Percentiles rank a stretch among this genome's conserved stretches.
phyloP scores from a whole-genome alignment of 2,329 filamentous ascomycete species.

The Talaromyces pinophilus region DNA sequence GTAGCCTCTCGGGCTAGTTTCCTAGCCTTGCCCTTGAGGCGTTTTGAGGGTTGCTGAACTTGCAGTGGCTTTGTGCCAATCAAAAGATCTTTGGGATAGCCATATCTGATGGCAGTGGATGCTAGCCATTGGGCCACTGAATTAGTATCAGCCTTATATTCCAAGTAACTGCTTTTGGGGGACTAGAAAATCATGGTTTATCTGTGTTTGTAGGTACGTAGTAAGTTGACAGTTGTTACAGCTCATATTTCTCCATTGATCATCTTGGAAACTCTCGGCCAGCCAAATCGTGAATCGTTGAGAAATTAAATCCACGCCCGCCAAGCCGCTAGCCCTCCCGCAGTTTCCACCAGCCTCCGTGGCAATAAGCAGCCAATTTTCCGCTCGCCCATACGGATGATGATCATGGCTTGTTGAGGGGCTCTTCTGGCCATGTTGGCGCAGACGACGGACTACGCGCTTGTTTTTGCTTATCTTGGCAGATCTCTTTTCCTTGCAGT shows the following conservation, averaged over 20 bases:
- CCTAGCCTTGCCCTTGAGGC: too few species aligned
- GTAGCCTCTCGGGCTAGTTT: too few species aligned
- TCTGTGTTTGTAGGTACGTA: neutral
- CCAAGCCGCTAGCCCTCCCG: neutral
- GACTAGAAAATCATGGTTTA: conserved; percentile 18
- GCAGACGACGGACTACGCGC: neutral
- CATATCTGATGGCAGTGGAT: conserved; percentile 30
- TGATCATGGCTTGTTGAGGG: neutral
- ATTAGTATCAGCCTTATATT: conserved; percentile 35
- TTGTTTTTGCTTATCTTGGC: neutral
- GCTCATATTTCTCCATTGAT: too few species aligned
- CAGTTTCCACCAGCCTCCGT: neutral
- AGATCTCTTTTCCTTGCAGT: neutral
- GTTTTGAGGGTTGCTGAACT: too few species aligned
- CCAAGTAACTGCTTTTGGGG: conserved; percentile 29
- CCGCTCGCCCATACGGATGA: neutral
- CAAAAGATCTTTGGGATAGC: conserved; percentile 8
- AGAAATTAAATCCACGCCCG: neutral
- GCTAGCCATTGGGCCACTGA: conserved; percentile 33
- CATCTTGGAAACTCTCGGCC: too few species aligned
- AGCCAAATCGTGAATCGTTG: too few species aligned
- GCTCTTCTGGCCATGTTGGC: neutral
- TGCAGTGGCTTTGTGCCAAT: too few species aligned
- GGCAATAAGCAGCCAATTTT: neutral
- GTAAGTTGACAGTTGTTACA: too few species aligned